Percentiles rank a stretch among this genome's conserved stretches.
These are phyloP conservation scores for Spirogloea muscicola DNA, from an alignment of 139 green algal species.

Conservation along the genomic window DNA sequence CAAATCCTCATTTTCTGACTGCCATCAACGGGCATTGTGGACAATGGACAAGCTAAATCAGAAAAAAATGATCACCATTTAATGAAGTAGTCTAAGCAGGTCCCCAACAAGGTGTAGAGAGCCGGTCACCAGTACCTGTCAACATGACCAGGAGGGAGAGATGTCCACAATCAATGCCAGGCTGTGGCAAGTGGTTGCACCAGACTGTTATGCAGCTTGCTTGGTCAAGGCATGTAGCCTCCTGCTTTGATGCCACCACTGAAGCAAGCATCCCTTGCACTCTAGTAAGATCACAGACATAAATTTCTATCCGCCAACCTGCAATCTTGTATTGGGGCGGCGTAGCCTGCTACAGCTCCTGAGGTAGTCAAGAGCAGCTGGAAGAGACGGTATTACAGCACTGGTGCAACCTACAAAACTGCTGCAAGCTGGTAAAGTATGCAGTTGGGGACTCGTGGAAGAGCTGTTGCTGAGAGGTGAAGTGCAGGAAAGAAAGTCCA, in stretches of 20 bases:
- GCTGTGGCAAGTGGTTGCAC: background rate
- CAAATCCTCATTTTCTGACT: no score
- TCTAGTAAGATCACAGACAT: background rate
- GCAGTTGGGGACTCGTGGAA: background rate
- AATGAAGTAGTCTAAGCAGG: slow-evolving; percentile 37
- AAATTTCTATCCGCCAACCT: slow-evolving; percentile 52
- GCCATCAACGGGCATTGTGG: no score
- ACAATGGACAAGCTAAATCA: no score
- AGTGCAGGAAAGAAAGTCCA: background rate
- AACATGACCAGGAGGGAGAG: background rate
- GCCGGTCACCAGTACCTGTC: slow-evolving; percentile 87
- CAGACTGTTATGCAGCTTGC: slow-evolving; percentile 53
- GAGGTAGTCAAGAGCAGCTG: slow-evolving; percentile 61
- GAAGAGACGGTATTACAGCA: slow-evolving; percentile 61
- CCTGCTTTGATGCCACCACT: slow-evolving; percentile 45
- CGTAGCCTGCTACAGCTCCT: slow-evolving; percentile 37
- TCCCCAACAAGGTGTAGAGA: slow-evolving; percentile 94
- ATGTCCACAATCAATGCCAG: background rate
- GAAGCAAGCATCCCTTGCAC: background rate
- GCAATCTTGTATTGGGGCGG: slow-evolving; percentile 34
- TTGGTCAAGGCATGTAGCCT: slow-evolving; percentile 40
- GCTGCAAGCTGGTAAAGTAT: slow-evolving; percentile 13
- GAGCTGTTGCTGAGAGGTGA: background rate
- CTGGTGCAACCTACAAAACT: slow-evolving; percentile 27
- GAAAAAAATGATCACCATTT: no score